These are phyloP conservation scores for Ehretia macrophylla DNA, from an alignment of 257 asterid genomes.

Conservation along the genomic window DNA sequence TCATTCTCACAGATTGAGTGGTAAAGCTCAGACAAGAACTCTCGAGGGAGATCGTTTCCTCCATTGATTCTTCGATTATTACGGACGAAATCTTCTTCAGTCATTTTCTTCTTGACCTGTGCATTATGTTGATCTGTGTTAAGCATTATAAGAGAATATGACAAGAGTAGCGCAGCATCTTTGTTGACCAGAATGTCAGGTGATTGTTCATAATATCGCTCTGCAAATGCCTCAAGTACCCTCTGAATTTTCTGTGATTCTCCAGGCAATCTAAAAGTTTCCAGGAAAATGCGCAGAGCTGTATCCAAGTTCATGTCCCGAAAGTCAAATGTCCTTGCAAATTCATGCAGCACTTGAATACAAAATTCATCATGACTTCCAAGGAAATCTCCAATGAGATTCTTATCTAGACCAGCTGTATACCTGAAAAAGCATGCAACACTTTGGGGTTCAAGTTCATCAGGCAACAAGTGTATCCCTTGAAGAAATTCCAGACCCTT, in stretches of 20 bases:
- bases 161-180: conserved; percentile 83
- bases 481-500: conserved; percentile 84
- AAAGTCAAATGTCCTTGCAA: conserved; percentile 75
- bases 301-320: conserved; percentile 69
- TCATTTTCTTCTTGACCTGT: conserved; percentile 98
- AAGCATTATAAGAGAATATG: conserved; percentile 85
- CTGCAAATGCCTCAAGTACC: conserved; percentile 93
- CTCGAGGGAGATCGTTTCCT: conserved; percentile 91
- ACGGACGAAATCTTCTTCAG: conserved; percentile 85
- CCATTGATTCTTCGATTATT: conserved; percentile 87
- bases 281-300: conserved; percentile 84
- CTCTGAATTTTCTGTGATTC: conserved; percentile 96
- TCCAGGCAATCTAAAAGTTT: conserved; percentile 89
- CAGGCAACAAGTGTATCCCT: conserved; percentile 64
- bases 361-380: conserved; percentile 90
- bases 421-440: conserved; percentile 80
- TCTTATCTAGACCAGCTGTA: conserved; percentile 76
- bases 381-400: conserved; percentile 71
- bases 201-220: conserved; percentile 79
- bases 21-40: conserved; percentile 69
- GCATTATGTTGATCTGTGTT: conserved; percentile 91
- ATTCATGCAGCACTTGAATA: conserved; percentile 81
- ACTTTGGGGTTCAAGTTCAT: conserved; percentile 58
- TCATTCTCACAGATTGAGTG: conserved; percentile 82
- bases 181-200: conserved; percentile 70